A percentile compares a stretch with the other conserved stretches of the same genome.
These are phyloP conservation scores for Daedaleopsis nitida DNA, from an alignment of 768 basidiomycete genomes.

Conservation along the genomic window DNA sequence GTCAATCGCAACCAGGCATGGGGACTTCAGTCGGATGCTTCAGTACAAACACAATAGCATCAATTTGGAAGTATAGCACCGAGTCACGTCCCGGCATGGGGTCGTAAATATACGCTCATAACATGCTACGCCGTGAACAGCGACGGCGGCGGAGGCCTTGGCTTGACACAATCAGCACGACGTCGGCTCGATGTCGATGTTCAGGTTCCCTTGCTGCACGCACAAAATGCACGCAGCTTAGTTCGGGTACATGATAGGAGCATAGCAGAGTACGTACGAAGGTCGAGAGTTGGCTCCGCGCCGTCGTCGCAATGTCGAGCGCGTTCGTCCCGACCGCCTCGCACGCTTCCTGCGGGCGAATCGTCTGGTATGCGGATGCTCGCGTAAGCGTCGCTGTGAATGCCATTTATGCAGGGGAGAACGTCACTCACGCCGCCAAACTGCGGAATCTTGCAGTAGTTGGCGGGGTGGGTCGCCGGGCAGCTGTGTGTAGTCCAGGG, in stretches of 20 bases:
- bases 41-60: no score
- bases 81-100: no score
- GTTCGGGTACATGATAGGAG: not conserved
- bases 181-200: conserved; percentile 16
- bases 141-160: no score
- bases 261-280: conserved; percentile 26
- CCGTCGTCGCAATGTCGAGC: conserved; percentile 37
- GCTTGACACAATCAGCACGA: conserved; percentile 4
- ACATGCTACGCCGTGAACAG: no score
- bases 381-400: no score
- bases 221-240: not conserved
- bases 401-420: not conserved
- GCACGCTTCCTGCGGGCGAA: conserved; percentile 33
- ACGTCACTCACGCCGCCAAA: conserved; percentile 24
- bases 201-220: conserved; percentile 16
- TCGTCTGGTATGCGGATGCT: conserved; percentile 20
- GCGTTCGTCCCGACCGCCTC: conserved; percentile 35
- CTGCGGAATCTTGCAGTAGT: conserved; percentile 37
- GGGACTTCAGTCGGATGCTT: no score
- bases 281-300: conserved; percentile 34
- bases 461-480: conserved; percentile 38
- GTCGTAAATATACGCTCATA: no score
- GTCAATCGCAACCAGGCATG: no score
- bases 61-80: no score
- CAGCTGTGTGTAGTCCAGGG: conserved; percentile 21